A percentile compares a stretch with the other conserved stretches of the same genome.
These are phyloP conservation scores for Diplodia sapinea DNA, from an alignment of 2,329 filamentous ascomycete genomes.

Conservation along the genomic window DNA sequence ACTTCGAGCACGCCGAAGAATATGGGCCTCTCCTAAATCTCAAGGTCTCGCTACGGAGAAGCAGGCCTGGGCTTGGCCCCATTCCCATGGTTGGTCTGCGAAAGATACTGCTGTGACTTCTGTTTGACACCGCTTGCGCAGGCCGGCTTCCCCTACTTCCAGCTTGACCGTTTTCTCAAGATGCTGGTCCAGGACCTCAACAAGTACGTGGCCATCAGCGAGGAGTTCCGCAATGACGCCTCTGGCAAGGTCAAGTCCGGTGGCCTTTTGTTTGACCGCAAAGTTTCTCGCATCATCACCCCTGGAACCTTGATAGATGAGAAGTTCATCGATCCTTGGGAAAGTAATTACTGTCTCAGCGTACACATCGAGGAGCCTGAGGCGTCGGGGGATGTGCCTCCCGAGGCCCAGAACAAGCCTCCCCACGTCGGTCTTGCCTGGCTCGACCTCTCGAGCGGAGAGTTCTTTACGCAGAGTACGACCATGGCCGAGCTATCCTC, in stretches of 20 bases:
- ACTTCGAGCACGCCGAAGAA: conserved; percentile 93
- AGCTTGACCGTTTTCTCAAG: conserved; percentile 91
- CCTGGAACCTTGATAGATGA: conserved; percentile 97
- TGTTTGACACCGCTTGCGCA: conserved; percentile 44
- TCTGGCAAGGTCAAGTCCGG: conserved; percentile 74
- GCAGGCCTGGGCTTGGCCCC: conserved; percentile 62
- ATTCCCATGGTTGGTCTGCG: conserved; percentile 76
- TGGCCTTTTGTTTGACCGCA: conserved; percentile 82
- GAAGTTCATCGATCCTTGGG: conserved; percentile 92
- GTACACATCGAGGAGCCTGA: conserved; percentile 65
- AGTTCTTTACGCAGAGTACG: conserved; percentile 84
- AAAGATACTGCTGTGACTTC: conserved; percentile 10
- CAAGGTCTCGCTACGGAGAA: conserved; percentile 82
- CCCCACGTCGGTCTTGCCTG: conserved; percentile 73
- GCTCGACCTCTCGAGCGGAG: conserved; percentile 93
- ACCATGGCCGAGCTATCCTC: conserved; percentile 76
- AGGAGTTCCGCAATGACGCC: conserved; percentile 82
- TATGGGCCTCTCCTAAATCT: conserved; percentile 84
- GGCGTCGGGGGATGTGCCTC: conserved; percentile 34
- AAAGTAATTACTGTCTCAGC: conserved; percentile 90
- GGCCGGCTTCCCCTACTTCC: conserved; percentile 92
- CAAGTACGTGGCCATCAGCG: conserved; percentile 90
- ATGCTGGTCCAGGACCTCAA: conserved; percentile 88
- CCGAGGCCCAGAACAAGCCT: not conserved
- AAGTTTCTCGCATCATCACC: conserved; percentile 85